Evolutionary conservation across 345 rosid species (phyloP), one percentile per base, ranked within the genome.

Genomic region (Jatropha curcas): DNA sequence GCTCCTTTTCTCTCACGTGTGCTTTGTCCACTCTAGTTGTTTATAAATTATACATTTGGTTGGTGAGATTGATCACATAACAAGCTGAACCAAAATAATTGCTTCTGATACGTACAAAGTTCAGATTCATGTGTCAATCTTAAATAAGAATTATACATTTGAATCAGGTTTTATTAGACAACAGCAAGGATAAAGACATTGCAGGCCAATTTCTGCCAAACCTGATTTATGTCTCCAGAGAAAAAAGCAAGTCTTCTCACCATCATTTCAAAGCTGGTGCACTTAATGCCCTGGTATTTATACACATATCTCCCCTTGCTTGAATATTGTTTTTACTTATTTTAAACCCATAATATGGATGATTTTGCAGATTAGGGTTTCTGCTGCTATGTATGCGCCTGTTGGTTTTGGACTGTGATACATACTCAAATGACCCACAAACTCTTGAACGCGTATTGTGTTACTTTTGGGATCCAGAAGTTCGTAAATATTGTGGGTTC

Each of bases 241-340:
- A 88, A 74, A 93, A 90, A 77, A 79, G 79, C 80, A 82, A 62
- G 65, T 73, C 74, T 33, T 79, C 80, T 34, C 82, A 72, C 14
- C 97, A 93, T 76, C 77, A 89, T 69, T 93, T 82, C 74, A 93
- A 93, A 79, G 95, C 91, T 12, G 98, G 98, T 57, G 98, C 98
- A 74, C 92, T 93, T 33, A 93, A 93, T 67, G 82, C 76, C 10
- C 64, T 91, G 86, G 94, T 87, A 84, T 53, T 31, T 3, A n/a
- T n/a, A n/a, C n/a, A n/a, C n/a, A n/a, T n/a, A n/a, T n/a, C n/a
- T n/a, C n/a, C n/a, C n/a, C n/a, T n/a, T n/a, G n/a, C n/a, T n/a
- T n/a, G n/a, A n/a, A n/a, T n/a, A n/a, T n/a, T n/a, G n/a, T n/a
- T n/a, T n/a, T n/a, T n/a, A n/a, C n/a, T n/a, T n/a, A n/a, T n/a